Evolutionary conservation across 2,329 filamentous ascomycete species (phyloP).

Genomic region (Cladophialophora bantiana): DNA sequence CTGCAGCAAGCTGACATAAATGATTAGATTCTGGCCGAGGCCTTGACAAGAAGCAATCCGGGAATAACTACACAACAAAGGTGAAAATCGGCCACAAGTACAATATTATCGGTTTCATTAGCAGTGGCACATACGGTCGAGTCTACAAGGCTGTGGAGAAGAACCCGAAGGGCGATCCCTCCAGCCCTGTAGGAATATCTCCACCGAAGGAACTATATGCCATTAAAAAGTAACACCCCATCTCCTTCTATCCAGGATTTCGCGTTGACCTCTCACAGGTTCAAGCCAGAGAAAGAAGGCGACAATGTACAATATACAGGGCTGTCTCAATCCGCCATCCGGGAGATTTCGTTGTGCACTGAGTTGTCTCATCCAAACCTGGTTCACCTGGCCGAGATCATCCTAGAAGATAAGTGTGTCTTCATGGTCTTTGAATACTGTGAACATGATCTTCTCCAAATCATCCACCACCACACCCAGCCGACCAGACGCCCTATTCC

Average conservation of each 20-base stretch:
- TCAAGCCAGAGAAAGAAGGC: conserved; percentile 98
- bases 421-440: conserved; percentile 99
- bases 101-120: conserved; percentile 97
- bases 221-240: conserved; percentile 82
- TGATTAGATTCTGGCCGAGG: conserved; percentile 21
- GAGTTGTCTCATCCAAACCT: conserved; percentile 89
- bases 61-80: conserved; percentile 68
- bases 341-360: conserved; percentile 96
- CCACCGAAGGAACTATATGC: conserved; percentile 76
- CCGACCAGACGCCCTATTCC: conserved; percentile 87
- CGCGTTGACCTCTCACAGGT: conserved; percentile 52
- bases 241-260: neutral
- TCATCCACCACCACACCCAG: conserved; percentile 96
- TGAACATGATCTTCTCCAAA: conserved; percentile 94
- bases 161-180: conserved; percentile 61
- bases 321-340: conserved; percentile 94
- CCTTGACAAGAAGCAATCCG: conserved; percentile 49
- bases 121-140: conserved; percentile 94
- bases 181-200: conserved; percentile 31
- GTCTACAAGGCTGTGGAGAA: conserved; percentile 93
- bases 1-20: conserved; percentile 2
- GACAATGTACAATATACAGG: conserved; percentile 94
- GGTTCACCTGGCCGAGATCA: conserved; percentile 90
- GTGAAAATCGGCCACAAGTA: conserved; percentile 87
- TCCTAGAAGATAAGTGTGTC: conserved; percentile 97